A percentile compares a stretch with the other conserved stretches of the same genome.
phyloP scores from a whole-genome alignment of 2,329 filamentous ascomycete genomes.

The Colletotrichum eremochloae region DNA sequence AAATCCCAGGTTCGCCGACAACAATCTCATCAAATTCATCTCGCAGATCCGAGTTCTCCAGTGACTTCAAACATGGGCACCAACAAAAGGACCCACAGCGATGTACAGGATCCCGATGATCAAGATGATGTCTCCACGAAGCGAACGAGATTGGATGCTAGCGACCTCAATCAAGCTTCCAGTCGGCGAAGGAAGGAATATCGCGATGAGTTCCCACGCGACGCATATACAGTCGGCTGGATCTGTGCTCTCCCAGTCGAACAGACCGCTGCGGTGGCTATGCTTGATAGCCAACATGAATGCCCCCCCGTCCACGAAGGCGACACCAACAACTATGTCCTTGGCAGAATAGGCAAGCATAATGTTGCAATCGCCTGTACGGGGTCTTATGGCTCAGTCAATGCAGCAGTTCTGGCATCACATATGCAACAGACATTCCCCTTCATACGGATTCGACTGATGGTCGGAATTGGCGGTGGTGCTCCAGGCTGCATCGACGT shows the following conservation, averaged over 20 bases:
- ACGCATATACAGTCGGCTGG: conserved; percentile 44
- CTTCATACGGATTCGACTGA: background rate
- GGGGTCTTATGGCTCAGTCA: conserved; percentile 20
- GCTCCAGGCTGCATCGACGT: background rate
- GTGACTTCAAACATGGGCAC: background rate
- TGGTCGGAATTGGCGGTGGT: background rate
- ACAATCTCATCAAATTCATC: background rate
- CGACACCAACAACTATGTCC: conserved; percentile 18
- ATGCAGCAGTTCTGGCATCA: conserved; percentile 11
- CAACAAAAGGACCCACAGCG: background rate
- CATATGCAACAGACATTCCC: conserved; percentile 42
- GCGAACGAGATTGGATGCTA: background rate
- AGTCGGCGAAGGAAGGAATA: background rate
- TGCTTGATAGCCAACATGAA: conserved; percentile 42
- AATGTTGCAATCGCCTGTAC: conserved; percentile 34
- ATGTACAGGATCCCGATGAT: background rate
- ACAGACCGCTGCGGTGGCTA: conserved; percentile 39
- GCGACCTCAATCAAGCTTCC: too few relatives aligned
- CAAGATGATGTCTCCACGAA: background rate
- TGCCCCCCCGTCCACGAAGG: background rate
- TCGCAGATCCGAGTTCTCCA: background rate
- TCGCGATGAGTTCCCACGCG: background rate
- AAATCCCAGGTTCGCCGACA: background rate
- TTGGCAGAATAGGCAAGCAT: conserved; percentile 7
- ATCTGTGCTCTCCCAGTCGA: conserved; percentile 43